A percentile compares a stretch with the other conserved stretches of the same genome.
Evolutionary conservation across 1,284 basidiomycete genomes (phyloP).

Genomic region (Rhodotorula sp.): DNA sequence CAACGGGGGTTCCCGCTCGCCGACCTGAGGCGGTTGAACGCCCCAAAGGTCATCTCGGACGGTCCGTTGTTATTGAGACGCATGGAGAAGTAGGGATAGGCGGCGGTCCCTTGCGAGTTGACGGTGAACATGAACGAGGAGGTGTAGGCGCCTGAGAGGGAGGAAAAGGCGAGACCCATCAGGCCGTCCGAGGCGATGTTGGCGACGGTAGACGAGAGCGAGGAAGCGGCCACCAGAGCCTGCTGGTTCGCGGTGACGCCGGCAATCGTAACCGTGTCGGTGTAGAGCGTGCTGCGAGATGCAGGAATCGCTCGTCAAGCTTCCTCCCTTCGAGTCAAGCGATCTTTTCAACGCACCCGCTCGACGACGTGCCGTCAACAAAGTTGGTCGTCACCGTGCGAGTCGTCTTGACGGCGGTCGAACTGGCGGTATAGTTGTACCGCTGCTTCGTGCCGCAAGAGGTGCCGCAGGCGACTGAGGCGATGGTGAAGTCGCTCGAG

Average conservation of each 20-base stretch:
- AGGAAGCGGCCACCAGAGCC: conserved; percentile 22
- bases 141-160: conserved; percentile 18
- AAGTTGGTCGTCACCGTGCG: conserved; percentile 24
- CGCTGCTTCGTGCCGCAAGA: conserved; percentile 29
- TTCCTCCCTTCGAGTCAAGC: neutral
- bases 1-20: neutral
- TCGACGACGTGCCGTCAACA: conserved; percentile 30
- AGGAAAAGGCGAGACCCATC: conserved; percentile 32
- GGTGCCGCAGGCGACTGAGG: conserved; percentile 20
- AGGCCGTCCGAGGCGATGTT: conserved; percentile 22
- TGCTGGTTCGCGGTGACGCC: conserved; percentile 10
- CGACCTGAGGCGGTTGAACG: conserved; percentile 9
- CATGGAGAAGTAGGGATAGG: conserved; percentile 18
- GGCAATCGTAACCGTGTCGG: conserved; percentile 15
- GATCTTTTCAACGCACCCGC: conserved; percentile 5
- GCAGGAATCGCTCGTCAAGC: neutral
- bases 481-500: conserved; percentile 49
- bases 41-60: conserved; percentile 19
- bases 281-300: conserved; percentile 7
- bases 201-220: conserved; percentile 23
- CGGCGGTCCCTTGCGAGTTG: conserved; percentile 1
- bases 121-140: conserved; percentile 23
- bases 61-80: conserved; percentile 6
- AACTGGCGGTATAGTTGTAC: conserved; percentile 15
- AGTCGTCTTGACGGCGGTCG: conserved; percentile 8